These are phyloP conservation scores for Exophiala sp. DNA, from an alignment of 2,329 filamentous ascomycete genomes.

Conservation along the genomic window DNA sequence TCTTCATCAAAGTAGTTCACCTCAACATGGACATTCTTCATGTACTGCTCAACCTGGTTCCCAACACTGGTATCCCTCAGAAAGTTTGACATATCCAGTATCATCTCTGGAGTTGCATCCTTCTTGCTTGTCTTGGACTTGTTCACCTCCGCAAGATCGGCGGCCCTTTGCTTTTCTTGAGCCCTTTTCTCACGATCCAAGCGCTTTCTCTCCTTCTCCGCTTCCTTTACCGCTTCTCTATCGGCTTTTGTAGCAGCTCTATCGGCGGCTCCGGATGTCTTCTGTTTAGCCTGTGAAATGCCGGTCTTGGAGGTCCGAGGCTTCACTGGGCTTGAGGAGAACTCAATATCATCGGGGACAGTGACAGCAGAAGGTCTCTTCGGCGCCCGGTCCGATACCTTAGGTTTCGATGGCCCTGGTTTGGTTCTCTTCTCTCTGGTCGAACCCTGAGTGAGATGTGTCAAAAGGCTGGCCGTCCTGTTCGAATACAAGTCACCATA, in stretches of 20 bases:
- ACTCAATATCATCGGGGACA: slow-evolving; percentile 22
- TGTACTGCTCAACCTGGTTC: slow-evolving; percentile 40
- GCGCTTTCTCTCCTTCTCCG: slow-evolving; percentile 48
- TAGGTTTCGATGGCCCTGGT: slow-evolving; percentile 9
- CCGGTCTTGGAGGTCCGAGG: slow-evolving; percentile 15
- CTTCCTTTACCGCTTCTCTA: slow-evolving; percentile 50
- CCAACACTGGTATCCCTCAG: slow-evolving; percentile 46
- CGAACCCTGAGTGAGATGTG: slow-evolving; percentile 30
- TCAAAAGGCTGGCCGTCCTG: slow-evolving; percentile 39
- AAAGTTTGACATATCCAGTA: slow-evolving; percentile 60
- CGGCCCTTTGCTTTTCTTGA: slow-evolving; percentile 57
- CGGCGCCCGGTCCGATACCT: slow-evolving; percentile 18
- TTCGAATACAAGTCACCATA: slow-evolving; percentile 35
- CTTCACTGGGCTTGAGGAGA: slow-evolving; percentile 39
- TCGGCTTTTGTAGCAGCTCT: slow-evolving; percentile 47
- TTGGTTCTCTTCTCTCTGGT: slow-evolving; percentile 10
- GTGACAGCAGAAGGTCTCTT: slow-evolving; percentile 9
- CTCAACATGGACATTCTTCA: slow-evolving; percentile 40
- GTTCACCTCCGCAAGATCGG: slow-evolving; percentile 66
- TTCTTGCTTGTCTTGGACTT: slow-evolving; percentile 69
- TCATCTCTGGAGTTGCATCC: slow-evolving; percentile 68
- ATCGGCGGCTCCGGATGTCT: slow-evolving; percentile 30
- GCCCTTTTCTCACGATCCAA: slow-evolving; percentile 51
- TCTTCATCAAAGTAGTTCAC: slow-evolving; percentile 32
- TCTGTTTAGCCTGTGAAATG: slow-evolving; percentile 4